Base-by-base conservation (phyloP, 768 basidiomycete genomes). In the Suillus subaureus region DNA sequence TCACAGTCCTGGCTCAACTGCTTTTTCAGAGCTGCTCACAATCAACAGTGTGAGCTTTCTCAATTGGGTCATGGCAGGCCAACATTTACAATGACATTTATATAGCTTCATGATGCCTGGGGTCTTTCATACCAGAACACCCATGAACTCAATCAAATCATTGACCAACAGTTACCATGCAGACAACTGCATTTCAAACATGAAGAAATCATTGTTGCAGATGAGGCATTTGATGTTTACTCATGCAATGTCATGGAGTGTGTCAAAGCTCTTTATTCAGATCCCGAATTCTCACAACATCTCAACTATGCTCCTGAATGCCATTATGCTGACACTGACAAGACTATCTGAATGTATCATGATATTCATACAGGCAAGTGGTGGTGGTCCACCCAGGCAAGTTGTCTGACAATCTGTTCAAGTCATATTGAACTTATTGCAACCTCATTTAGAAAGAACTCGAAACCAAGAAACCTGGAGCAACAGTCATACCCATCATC, bases 321-420 rank as follows among this genome's bases (percentile, higher is more conserved):
- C 3, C 81, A 82, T 61, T 84, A 77, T 66, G 42, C 66, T 0
- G 79, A 81, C 64, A 65, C 57, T 0, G 70, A 74, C 13, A 42
- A 72, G 6, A 75, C 51, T 1, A 51, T 64, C 0, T 62, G 76
- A 0, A n/a, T 82, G 2, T 83, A 77, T 63, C 70, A 73, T 66
- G 82, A 85, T 58, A 79, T 85, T 75, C 75, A 83, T 54, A 85
- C 82, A 0, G 82, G 80, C 0, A 76, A 79, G 54, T 86, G 85
- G 85, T 85, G 83, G 85, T 85, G 83, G 83, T 56, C 58, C 11
- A 80, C 75, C 0, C 84, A 85, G 76, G 84, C 82, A 66, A 33
- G 78, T 51, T 35, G 5, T 40, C 54, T 2, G 6, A 45, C 15
- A 26, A 16, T 16, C 3, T 0, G 0, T 16, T 11, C 60, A 18